Evolutionary conservation across 768 basidiomycete genomes (phyloP).

Genomic region (Gymnopilus dilepis): DNA sequence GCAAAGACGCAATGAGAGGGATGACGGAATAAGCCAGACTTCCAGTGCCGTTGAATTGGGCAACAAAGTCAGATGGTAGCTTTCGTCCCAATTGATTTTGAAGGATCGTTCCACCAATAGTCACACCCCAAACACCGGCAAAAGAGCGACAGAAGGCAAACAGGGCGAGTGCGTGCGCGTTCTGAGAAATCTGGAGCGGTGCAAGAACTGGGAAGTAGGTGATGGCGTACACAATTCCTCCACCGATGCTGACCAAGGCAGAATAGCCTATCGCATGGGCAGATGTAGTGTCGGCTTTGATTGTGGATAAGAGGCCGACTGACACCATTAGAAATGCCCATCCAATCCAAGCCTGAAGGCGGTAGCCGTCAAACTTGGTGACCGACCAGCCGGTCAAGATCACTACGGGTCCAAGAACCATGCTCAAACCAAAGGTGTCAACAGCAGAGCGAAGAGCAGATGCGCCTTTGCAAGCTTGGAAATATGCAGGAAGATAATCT

Average conservation of each 20-base stretch:
- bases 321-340: conserved; percentile 45
- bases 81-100: conserved; percentile 51
- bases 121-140: conserved; percentile 53
- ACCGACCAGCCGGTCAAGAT: conserved; percentile 30
- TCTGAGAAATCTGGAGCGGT: conserved; percentile 42
- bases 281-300: conserved; percentile 21
- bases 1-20: conserved; percentile 41
- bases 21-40: conserved; percentile 47
- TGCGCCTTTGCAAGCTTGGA: conserved; percentile 46
- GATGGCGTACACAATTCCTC: conserved; percentile 16
- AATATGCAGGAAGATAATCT: conserved; percentile 50
- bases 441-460: conserved; percentile 44
- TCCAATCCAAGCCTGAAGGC: conserved; percentile 32
- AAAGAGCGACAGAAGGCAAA: conserved; percentile 45
- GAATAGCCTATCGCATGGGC: conserved; percentile 24
- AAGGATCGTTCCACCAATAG: conserved; percentile 54
- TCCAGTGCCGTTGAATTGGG: conserved; percentile 33
- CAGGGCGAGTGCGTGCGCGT: conserved; percentile 50
- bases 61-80: conserved; percentile 46
- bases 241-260: conserved; percentile 19
- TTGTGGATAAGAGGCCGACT: conserved; percentile 33
- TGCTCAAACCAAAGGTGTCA: conserved; percentile 35
- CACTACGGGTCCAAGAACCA: conserved; percentile 43
- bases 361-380: not conserved
- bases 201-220: conserved; percentile 51